Base-by-base conservation (phyloP, 148 eudicot species). In the Persicaria maculosa region DNA sequence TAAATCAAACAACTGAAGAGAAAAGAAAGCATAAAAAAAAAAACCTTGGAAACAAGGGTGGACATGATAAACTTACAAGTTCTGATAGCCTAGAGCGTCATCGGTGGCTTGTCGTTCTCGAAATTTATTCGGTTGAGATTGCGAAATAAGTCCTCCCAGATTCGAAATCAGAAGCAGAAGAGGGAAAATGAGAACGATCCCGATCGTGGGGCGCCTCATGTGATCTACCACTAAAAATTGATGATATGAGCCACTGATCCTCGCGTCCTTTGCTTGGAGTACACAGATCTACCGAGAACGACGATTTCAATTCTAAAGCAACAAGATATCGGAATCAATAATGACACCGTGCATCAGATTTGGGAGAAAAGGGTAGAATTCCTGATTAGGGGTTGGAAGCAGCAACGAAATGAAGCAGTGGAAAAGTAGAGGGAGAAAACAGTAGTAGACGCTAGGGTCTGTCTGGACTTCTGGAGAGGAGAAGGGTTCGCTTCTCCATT, bases 51-150 rank as follows among this genome's bases (percentile, higher is more conserved):
- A 10, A 22, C 40, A 57, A 44, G 65, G 10, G 15, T 19, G 46
- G 5, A 17, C 65, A n/a, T 47, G 0, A 72, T 15, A 54, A 15
- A 74, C 86, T 76, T 85, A 96, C 99, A 92, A 68, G 77, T 90
- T 86, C 72, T 92, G 97, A 77, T 84, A 85, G 1, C 80, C 93
- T 2, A 81, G 85, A 52, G 88, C 75, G 84, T 96, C 99, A 68
- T 96, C 99, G 59, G 91, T 82, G 77, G 99, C 94, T 77, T 84
- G 84, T 52, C 99, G 86, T 71, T 86, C 88, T 44, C 97, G 84
- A 71, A 96, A 95, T 79, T 95, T 95, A 84, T 92, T 94, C 44
- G 80, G 54, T 36, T 84, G 75, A 61, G 80, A 64, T 76, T 81
- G 82, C 44, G 88, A 73, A 53, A 52, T 74, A 61, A 83, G 88